phyloP scores from a whole-genome alignment of 2,329 filamentous ascomycete species.

The Elsinoe ampelina region DNA sequence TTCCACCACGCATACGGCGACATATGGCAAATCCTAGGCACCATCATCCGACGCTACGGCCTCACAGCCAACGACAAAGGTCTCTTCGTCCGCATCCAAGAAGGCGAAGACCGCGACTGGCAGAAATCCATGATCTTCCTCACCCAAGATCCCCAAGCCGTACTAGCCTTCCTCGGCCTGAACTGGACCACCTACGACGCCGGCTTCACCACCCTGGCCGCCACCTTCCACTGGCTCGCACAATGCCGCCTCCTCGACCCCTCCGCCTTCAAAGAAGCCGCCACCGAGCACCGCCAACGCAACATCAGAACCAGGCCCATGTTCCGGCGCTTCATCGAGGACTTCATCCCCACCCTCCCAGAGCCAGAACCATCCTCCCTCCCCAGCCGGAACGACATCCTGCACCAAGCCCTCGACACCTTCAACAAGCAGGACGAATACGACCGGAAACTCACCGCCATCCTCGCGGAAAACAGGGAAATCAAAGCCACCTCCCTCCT shows the following conservation, averaged over 20 bases:
- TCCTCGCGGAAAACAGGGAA: slow-evolving; percentile 19
- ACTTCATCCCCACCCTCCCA: slow-evolving; percentile 45
- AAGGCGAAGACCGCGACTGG: slow-evolving; percentile 53
- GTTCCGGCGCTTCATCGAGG: slow-evolving; percentile 52
- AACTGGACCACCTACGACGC: slow-evolving; percentile 40
- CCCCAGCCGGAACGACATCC: slow-evolving; percentile 38
- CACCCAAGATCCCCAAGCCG: slow-evolving; percentile 45
- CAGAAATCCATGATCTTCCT: slow-evolving; percentile 51
- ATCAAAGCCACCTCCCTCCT: slow-evolving; percentile 19
- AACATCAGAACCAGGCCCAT: slow-evolving; percentile 47
- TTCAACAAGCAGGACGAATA: slow-evolving; percentile 22
- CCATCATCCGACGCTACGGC: slow-evolving; percentile 45
- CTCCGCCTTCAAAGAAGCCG: slow-evolving; percentile 20
- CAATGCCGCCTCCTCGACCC: slow-evolving; percentile 51
- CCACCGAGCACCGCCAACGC: slow-evolving; percentile 20
- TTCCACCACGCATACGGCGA: slow-evolving; percentile 69
- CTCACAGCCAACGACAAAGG: slow-evolving; percentile 54
- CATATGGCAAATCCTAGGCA: slow-evolving; percentile 56
- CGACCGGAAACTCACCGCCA: slow-evolving; percentile 14
- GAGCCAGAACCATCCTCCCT: slow-evolving; percentile 17
- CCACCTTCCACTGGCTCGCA: slow-evolving; percentile 54
- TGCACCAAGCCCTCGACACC: slow-evolving; percentile 42
- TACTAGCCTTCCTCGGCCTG: slow-evolving; percentile 57
- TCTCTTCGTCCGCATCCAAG: slow-evolving; percentile 56
- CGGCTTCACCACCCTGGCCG: slow-evolving; percentile 47